Conservation (phyloP, 2,329 filamentous ascomycete species). For the Trichoderma sp. region DNA sequence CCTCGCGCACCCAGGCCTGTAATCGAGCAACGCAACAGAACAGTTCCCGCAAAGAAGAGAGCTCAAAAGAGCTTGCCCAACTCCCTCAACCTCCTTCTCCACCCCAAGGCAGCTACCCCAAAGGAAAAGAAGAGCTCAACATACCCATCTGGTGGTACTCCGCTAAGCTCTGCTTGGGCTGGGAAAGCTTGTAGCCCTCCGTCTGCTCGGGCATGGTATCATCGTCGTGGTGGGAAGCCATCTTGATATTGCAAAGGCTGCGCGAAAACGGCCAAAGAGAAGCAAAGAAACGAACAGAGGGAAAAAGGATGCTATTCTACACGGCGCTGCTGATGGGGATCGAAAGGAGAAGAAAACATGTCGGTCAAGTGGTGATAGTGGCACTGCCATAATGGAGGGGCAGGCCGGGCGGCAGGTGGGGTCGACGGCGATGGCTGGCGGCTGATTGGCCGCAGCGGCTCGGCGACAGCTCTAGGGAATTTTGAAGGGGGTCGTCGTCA, state of each 20-base stretch:
- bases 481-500: background rate
- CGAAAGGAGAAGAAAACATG: conserved; percentile 21
- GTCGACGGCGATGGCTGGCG: background rate
- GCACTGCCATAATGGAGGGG: conserved; percentile 22
- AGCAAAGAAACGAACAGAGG: conserved; percentile 2
- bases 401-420: conserved; percentile 23
- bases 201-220: conserved; percentile 86
- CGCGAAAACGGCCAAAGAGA: conserved; percentile 17
- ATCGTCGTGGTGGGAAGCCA: conserved; percentile 69
- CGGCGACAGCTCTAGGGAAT: background rate
- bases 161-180: conserved; percentile 93
- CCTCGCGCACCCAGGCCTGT: background rate
- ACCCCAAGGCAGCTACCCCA: background rate
- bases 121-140: conserved; percentile 36
- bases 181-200: conserved; percentile 95
- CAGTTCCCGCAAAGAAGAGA: background rate
- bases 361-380: conserved; percentile 23
- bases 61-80: background rate
- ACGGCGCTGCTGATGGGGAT: conserved; percentile 9
- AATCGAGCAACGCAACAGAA: background rate
- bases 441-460: conserved; percentile 21
- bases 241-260: conserved; percentile 42
- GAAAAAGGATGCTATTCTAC: conserved; percentile 1
- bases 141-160: conserved; percentile 92
- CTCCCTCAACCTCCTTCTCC: background rate